Conservation (phyloP, 2,329 filamentous ascomycete genomes). For the Chrysosporium queenslandicum region DNA sequence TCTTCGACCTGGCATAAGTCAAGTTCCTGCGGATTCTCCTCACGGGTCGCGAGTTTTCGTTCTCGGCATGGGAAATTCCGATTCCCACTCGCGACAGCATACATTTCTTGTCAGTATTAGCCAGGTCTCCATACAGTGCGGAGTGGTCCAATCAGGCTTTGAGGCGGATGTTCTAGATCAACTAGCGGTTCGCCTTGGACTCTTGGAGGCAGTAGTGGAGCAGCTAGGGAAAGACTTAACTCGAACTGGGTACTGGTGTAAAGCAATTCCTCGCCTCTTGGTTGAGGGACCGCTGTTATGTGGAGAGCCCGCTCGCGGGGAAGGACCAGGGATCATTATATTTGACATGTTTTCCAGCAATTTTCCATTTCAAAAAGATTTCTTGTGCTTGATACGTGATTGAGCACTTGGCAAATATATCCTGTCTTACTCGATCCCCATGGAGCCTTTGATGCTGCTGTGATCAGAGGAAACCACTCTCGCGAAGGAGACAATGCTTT, state of each 20-base stretch:
- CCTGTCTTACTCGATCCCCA: too few relatives aligned
- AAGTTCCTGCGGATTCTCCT: too few relatives aligned
- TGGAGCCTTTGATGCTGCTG: neutral
- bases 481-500: neutral
- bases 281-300: neutral
- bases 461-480: neutral
- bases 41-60: too few relatives aligned
- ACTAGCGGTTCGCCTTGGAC: neutral
- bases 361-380: neutral
- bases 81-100: too few relatives aligned
- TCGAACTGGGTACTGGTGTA: too few relatives aligned
- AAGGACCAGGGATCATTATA: neutral
- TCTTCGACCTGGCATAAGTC: neutral
- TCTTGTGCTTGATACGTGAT: neutral
- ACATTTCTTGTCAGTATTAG: too few relatives aligned
- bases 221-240: neutral
- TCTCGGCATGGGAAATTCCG: too few relatives aligned
- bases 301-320: neutral
- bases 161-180: neutral
- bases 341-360: neutral
- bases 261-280: neutral
- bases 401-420: too few relatives aligned
- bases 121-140: neutral
- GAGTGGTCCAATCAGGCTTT: neutral
- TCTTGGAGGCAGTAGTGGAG: neutral